A percentile compares a stretch with the other conserved stretches of the same genome.
These are phyloP conservation scores for Tylopilus vinaceipallidus DNA, from an alignment of 768 basidiomycete species.

Conservation along the genomic window DNA sequence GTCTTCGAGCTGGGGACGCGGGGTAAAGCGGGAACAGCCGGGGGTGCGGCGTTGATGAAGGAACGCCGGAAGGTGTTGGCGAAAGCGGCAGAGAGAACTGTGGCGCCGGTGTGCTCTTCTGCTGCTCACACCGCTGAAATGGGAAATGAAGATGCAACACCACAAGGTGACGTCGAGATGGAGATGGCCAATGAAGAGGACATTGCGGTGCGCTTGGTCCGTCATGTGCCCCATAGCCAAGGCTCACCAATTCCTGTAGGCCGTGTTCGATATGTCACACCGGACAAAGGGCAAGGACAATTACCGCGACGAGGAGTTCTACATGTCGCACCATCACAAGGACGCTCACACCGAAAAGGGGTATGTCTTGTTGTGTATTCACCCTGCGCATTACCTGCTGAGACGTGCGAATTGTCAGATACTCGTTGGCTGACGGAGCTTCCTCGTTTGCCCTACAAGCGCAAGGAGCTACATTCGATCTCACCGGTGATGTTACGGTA, in stretches of 20 bases:
- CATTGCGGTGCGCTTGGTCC: slow-evolving; percentile 51
- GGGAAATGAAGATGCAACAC: slow-evolving; percentile 32
- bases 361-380: slow-evolving; percentile 43
- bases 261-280: slow-evolving; percentile 59
- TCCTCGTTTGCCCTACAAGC: slow-evolving; percentile 86
- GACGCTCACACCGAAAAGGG: slow-evolving; percentile 87
- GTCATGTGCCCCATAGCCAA: not conserved
- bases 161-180: slow-evolving; percentile 33
- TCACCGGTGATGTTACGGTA: slow-evolving; percentile 67
- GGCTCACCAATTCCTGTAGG: slow-evolving; percentile 39
- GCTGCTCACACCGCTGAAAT: slow-evolving; percentile 34
- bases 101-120: slow-evolving; percentile 29
- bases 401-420: slow-evolving; percentile 44
- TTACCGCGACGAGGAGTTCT: slow-evolving; percentile 82
- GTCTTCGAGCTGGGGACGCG: slow-evolving; percentile 86
- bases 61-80: slow-evolving; percentile 75
- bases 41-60: slow-evolving; percentile 79
- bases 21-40: slow-evolving; percentile 53
- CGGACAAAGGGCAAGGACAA: slow-evolving; percentile 43
- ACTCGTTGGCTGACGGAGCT: slow-evolving; percentile 85
- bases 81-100: slow-evolving; percentile 56
- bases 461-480: slow-evolving; percentile 73
- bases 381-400: not conserved
- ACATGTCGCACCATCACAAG: slow-evolving; percentile 90
- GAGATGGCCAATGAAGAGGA: slow-evolving; percentile 82